Conservation (phyloP, 768 basidiomycete genomes). For the Daedalea quercina region DNA sequence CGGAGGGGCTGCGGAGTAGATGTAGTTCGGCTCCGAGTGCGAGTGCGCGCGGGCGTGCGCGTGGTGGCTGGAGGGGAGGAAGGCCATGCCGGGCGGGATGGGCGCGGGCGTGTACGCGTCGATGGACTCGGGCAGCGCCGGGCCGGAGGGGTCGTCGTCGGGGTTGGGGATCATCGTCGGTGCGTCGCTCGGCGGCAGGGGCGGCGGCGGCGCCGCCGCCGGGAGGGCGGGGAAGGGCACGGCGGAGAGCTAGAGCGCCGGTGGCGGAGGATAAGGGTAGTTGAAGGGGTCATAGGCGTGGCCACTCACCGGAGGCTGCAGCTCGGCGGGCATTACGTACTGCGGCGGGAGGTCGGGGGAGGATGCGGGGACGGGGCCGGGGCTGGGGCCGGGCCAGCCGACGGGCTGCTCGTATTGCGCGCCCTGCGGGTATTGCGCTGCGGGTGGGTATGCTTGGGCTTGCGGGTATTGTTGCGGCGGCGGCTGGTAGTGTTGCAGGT, state of each 20-base stretch:
- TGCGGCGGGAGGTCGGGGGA: not conserved
- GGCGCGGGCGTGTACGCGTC: slow-evolving; percentile 2
- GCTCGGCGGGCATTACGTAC: not conserved
- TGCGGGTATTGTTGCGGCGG: not conserved
- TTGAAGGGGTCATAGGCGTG: not conserved
- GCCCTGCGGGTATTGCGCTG: not conserved
- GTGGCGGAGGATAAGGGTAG: slow-evolving; percentile 2
- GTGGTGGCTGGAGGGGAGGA: not conserved
- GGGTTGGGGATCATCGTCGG: slow-evolving; percentile 1
- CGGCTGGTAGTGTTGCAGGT: not conserved
- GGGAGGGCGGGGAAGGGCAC: slow-evolving; percentile 5
- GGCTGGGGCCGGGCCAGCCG: not conserved
- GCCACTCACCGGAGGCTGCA: slow-evolving; percentile 3
- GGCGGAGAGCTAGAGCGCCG: not conserved
- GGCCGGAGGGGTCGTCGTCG: slow-evolving; percentile 8
- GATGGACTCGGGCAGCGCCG: slow-evolving; percentile 1
- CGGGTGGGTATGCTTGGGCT: not conserved
- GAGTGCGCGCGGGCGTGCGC: too few relatives aligned
- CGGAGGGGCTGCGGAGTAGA: slow-evolving; percentile 6
- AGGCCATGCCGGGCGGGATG: not conserved
- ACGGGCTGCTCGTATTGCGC: not conserved
- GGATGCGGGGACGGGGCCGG: slow-evolving; percentile 3
- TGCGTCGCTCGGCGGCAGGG: slow-evolving; percentile 3
- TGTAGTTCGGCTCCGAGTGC: slow-evolving; percentile 9
- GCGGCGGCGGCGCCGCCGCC: not conserved